Conservation (phyloP, 805 yeast genomes). For the Candida parachauliodes region DNA sequence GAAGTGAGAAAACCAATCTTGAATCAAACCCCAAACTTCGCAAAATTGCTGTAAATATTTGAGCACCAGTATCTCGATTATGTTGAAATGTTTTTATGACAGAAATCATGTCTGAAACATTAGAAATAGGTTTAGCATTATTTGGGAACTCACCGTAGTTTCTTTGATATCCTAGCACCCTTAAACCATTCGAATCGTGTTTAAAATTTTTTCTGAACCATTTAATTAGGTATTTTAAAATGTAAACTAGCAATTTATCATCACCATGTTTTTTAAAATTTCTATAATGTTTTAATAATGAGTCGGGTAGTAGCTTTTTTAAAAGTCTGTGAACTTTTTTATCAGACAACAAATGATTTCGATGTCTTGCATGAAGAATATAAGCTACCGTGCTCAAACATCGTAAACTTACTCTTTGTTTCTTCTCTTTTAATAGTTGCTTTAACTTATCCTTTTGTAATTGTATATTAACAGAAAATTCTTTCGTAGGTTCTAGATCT, state of each 20-base stretch:
- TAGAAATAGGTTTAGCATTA: slow-evolving; percentile 13
- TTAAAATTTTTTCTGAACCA: slow-evolving; percentile 32
- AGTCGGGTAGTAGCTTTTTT: slow-evolving; percentile 23
- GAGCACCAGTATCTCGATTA: slow-evolving; percentile 33
- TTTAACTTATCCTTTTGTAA: slow-evolving; percentile 1
- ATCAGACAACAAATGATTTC: slow-evolving; percentile 21
- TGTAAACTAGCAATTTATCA: slow-evolving; percentile 22
- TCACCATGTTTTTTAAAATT: slow-evolving; percentile 11
- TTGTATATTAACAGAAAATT: background rate
- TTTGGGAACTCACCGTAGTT: slow-evolving; percentile 17
- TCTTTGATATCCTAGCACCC: slow-evolving; percentile 23
- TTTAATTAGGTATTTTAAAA: slow-evolving; percentile 28
- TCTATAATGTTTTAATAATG: slow-evolving; percentile 16
- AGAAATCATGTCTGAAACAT: slow-evolving; percentile 10
- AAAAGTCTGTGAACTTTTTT: slow-evolving; percentile 17
- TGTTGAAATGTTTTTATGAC: slow-evolving; percentile 21
- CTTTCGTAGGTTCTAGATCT: slow-evolving; percentile 3
- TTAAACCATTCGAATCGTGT: slow-evolving; percentile 25
- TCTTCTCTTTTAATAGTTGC: slow-evolving; percentile 9
- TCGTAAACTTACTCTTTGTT: slow-evolving; percentile 13
- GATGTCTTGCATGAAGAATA: slow-evolving; percentile 15
- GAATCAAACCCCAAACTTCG: slow-evolving; percentile 27
- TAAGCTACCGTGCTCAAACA: slow-evolving; percentile 23
- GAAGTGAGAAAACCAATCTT: slow-evolving; percentile 30
- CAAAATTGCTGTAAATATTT: slow-evolving; percentile 26